Base-by-base conservation (phyloP, 2,329 filamentous ascomycete species). In the Macrophomina tecta region DNA sequence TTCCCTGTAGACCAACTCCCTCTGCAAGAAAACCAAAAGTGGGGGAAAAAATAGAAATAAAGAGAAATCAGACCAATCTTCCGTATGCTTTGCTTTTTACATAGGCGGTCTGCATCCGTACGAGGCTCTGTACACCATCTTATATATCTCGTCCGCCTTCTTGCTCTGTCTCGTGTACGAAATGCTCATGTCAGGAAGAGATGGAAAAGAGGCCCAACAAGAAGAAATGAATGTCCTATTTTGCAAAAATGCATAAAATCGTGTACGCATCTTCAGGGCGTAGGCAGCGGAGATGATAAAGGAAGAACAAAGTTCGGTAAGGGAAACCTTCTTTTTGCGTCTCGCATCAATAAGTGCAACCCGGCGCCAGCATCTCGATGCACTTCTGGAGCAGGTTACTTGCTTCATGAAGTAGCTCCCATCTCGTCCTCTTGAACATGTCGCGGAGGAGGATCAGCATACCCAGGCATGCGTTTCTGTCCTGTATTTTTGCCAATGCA, bases 321-420 rank as follows among this genome's bases (percentile, higher is more conserved):
- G 18, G 34, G 36, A 28, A n/a, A 28, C 14, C 14, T 45, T 45
- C 4, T 23, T 23, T 23, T 23, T 23, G 51, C 34, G 23, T 23
- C 16, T 42, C 16, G 14, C 28, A n/a, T 61, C 46, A 66, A 45
- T 60, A 61, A 18, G 42, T 61, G 46, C 48, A 56, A 12, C 65
- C 65, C 16, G 65, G 65, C 48, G 65, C 65, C 48, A 89, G 76
- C 79, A 87, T 85, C 69, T 87, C 83, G 70, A 97, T 91, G 77
- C 94, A 97, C 76, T 93, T 95, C 65, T 85, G 89, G 74, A 98
- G 78, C 68, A 97, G 81, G 28, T 87, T 90, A 38, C 91, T 91
- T 42, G 93, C 94, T 79, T 98, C 95, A 67, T 95, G 90, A 69
- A 98, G 82, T 65, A 98, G 81, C 82, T 98, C 94, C 94, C 94